Evolutionary conservation across 306 rosid genomes (phyloP), one percentile per base, ranked within the genome.

Genomic region (Rosa lucieae): DNA sequence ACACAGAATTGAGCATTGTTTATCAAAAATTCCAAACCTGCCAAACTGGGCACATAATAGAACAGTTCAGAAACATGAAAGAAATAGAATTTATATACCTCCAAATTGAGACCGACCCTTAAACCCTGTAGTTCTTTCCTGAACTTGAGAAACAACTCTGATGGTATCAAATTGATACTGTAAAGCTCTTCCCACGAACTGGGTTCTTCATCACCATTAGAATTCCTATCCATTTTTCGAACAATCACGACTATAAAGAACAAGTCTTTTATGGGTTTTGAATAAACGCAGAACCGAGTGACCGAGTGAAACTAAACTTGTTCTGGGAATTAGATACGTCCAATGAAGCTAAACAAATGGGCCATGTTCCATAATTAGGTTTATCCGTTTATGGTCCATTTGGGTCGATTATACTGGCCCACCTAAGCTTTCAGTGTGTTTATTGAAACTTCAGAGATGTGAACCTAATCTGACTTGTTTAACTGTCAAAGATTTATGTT

Each of bases 101-200:
- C 97, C 89, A 95, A 77, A 70, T 95, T 92, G 85, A 90, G 82
- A 82, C 92, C 97, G 72, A 91, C 88, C 68, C 98, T 94, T 79
- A 95, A 58, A 67, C 95, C 97, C 80, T 91, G 94, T 11, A 83
- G 37, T 65, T 92, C 87, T 85, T 92, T 95, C 53, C 99, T 91
- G 78, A 95, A 95, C 89, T 95, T 91, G 77, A 91, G 74, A 72
- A 91, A 87, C 73, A 92, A 84, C 87, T 92, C 98, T 0, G 98
- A 88, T 10, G 99, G 97, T 75, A 95, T 82, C 79, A 90, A 79
- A 85, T 95, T 89, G 58, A 95, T 62, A 29, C 79, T 89, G 86
- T 87, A 92, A 10, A 84, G 78, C 40, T 95, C 99, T 37, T 91
- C 96, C 94, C 97, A 91, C 7, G 93, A 83, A 69, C 84, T 62